Evolutionary conservation across 129 eudicot genomes (phyloP), one percentile per base, ranked within the genome.

Genomic region (Rutidosis leptorrhynchoides): DNA sequence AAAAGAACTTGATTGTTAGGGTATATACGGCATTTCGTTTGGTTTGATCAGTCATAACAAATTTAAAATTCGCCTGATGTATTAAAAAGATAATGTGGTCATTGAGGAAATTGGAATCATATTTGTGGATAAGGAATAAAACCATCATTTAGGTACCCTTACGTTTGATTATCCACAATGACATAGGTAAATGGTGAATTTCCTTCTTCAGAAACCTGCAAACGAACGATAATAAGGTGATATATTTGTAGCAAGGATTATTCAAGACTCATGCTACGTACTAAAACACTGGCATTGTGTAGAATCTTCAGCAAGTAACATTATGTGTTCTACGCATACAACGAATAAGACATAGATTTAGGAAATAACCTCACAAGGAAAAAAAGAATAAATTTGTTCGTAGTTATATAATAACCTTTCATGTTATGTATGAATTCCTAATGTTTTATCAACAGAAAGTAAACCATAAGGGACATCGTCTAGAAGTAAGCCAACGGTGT

Each of bases 131-230:
- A 14, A 56, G 20, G 51, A 42, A 48, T 43, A 14, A 43, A 8
- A 2, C 3, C 35, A 48, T 28, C 52, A 43, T 25, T 37, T 19
- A 64, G 53, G 79, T 49, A 69, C 30, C 45, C 95, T 71, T 77
- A 92, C 98, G 84, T 92, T 76, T 92, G 78, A 7, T 76, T 87
- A 84, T 92, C 98, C 61, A 92, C 96, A 68, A 92, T 92, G 69
- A 92, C 32, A 80, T 88, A 92, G 73, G 89, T 85, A 70, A 88
- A 92, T 20, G 96, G 85, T 68, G 96, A 88, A 70, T 85, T 88
- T 57, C 98, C 98, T 67, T 85, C 96, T 78, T 82, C 67, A 42
- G 98, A 88, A 43, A 92, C 95, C 98, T 92, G 87, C 60, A 67
- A 71, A 54, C 27, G 51, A 46, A 46, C 52, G 67, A 58, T 27